Percentiles rank a stretch among this genome's conserved stretches.
phyloP scores from a whole-genome alignment of 2,329 filamentous ascomycete species.

The Monosporascus sp. region DNA sequence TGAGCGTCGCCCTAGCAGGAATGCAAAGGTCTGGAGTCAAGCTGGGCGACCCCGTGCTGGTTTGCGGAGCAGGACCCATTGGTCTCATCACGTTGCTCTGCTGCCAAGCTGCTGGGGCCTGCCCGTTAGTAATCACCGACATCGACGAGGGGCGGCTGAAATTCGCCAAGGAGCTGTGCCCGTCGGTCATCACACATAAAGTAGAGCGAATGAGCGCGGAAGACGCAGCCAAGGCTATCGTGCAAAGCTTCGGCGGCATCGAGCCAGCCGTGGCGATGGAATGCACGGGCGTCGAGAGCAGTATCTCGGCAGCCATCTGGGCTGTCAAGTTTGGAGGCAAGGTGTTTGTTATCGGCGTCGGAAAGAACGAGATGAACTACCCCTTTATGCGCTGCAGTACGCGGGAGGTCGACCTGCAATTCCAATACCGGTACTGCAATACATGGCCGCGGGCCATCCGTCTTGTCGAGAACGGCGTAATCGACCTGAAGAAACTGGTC shows the following conservation, averaged over 20 bases:
- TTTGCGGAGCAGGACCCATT: constrained; percentile 92
- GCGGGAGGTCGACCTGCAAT: constrained; percentile 88
- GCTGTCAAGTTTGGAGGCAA: constrained; percentile 91
- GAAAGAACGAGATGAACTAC: constrained; percentile 90
- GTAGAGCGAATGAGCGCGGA: constrained; percentile 64
- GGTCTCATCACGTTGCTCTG: constrained; percentile 85
- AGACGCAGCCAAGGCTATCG: constrained; percentile 63
- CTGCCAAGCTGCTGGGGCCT: constrained; percentile 78
- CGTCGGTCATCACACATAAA: constrained; percentile 74
- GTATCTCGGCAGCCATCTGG: constrained; percentile 81
- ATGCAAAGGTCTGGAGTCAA: constrained; percentile 76
- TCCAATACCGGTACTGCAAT: constrained; percentile 95
- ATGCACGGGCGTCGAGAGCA: constrained; percentile 92
- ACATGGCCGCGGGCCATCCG: constrained; percentile 94
- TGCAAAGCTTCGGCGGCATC: constrained; percentile 67
- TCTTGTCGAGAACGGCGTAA: constrained; percentile 75
- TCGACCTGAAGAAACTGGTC: constrained; percentile 76
- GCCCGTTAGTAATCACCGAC: constrained; percentile 89
- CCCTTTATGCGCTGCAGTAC: constrained; percentile 93
- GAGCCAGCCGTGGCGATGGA: constrained; percentile 82
- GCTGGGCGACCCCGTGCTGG: constrained; percentile 79
- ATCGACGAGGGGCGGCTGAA: constrained; percentile 80
- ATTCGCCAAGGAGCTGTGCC: constrained; percentile 81
- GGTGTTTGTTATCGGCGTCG: constrained; percentile 94
- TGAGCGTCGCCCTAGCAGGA: constrained; percentile 82